Evolutionary conservation across 768 basidiomycete species (phyloP), one percentile per base, ranked within the genome.

Genomic region (Pilatotrama ljubarskyi): DNA sequence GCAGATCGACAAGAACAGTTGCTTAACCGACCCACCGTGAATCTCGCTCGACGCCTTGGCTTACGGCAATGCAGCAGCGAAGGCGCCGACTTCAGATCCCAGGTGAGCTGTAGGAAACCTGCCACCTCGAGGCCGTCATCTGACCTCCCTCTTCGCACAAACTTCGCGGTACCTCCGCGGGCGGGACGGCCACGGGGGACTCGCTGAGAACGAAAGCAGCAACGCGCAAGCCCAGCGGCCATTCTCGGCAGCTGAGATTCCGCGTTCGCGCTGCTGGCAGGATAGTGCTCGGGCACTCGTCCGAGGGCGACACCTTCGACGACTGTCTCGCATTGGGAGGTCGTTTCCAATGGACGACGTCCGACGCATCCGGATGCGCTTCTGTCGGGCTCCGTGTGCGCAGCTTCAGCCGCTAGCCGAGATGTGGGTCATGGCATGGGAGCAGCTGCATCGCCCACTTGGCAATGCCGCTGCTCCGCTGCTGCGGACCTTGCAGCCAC

Each of bases 311-410:
- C 24, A 38, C 14, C 18, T 9, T 15, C 9, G 13, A 13, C 40
- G 17, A 22, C 2, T 14, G n/a, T 4, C 22, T 26, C 6, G 42
- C 43, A n/a, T 46, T 32, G 18, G 11, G 32, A 35, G 50, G 43
- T 41, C 25, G 2, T 20, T 22, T 50, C 55, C 25, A 57, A 29
- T n/a, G 47, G 55, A 57, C 55, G 17, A 2, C 47, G 26, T 57
- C 55, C 55, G 55, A 57, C 48, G 38, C 47, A 36, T 35, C 55
- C 55, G 55, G 55, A 20, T 20, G 55, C 55, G 55, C 55, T 57
- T 57, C 55, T 35, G 14, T 57, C 55, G 55, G 55, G 17, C 46
- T 37, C 24, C 32, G 24, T 41, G 47, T 38, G 47, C n/a, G 47
- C n/a, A 29, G 13, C 38, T n/a, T 18, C 18, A 14, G 18, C 14